Conservation (phyloP, 345 rosid species). For the Geranium rotundifolium region DNA sequence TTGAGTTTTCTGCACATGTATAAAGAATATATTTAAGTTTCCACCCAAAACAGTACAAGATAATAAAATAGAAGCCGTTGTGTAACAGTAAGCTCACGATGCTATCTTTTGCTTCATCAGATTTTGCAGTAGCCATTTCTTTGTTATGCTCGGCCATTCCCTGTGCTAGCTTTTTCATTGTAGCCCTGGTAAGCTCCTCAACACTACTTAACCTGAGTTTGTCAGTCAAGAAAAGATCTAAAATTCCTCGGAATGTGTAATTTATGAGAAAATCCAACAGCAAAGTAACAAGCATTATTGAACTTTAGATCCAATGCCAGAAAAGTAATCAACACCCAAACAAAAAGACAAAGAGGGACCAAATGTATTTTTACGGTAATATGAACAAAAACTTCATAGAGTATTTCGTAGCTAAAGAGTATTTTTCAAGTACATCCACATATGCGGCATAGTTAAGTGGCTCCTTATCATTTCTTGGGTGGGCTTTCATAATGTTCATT, state of each 20-base stretch:
- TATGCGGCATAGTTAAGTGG: no score
- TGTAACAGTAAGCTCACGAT: slow-evolving; percentile 42
- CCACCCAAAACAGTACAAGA: slow-evolving; percentile 2
- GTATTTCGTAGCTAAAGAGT: no score
- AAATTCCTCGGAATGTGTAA: background rate
- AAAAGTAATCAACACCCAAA: no score
- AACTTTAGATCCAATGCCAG: no score
- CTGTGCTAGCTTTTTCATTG: slow-evolving; percentile 85
- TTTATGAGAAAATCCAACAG: no score
- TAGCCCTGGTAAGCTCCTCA: slow-evolving; percentile 85
- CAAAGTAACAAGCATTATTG: no score
- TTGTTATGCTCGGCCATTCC: slow-evolving; percentile 90
- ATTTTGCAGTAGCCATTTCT: slow-evolving; percentile 90
- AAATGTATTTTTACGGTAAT: no score
- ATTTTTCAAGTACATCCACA: no score
- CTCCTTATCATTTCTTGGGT: no score
- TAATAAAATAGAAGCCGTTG: slow-evolving; percentile 1
- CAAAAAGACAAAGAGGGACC: no score
- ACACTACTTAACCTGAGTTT: slow-evolving; percentile 55
- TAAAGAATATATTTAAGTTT: background rate
- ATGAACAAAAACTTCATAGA: no score
- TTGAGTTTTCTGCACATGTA: slow-evolving; percentile 57
- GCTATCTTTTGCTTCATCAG: slow-evolving; percentile 80
- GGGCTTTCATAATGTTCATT: no score
- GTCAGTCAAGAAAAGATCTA: slow-evolving; percentile 1